A percentile compares a stretch with the other conserved stretches of the same genome.
These are phyloP conservation scores for Triangularia setosa DNA, from an alignment of 2,329 filamentous ascomycete genomes.

Conservation along the genomic window DNA sequence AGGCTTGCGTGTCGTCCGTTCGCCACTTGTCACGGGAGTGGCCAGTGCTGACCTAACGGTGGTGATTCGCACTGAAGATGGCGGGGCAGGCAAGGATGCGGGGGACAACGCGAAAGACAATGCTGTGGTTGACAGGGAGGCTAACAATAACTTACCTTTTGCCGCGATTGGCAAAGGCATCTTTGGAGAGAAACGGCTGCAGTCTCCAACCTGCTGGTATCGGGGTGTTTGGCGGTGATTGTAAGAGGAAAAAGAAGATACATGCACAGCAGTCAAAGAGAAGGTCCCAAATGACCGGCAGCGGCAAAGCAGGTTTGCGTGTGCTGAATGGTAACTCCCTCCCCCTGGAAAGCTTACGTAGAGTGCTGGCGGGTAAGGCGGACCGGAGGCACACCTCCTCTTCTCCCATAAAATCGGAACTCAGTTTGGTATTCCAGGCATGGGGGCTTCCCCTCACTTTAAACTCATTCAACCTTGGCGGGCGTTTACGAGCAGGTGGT, in stretches of 20 bases:
- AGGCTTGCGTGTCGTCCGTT: conserved; percentile 23
- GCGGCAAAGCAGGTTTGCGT: conserved; percentile 6
- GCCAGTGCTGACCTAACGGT: conserved; percentile 13
- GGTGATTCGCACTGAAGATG: conserved; percentile 7
- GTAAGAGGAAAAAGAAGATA: neutral
- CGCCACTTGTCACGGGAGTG: conserved; percentile 20
- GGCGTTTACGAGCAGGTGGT: neutral
- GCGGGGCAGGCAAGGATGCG: neutral
- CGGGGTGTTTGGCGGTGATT: neutral
- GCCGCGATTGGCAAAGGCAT: conserved; percentile 27
- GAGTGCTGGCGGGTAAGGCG: neutral
- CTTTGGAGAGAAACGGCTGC: conserved; percentile 6
- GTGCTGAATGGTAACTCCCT: neutral
- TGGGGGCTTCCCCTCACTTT: neutral
- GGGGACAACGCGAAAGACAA: neutral
- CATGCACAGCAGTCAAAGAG: neutral
- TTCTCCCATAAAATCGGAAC: no score
- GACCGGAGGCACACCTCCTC: neutral
- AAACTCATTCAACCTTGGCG: neutral
- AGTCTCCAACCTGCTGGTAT: neutral
- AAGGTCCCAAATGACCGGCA: neutral
- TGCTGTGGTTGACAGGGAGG: conserved; percentile 5
- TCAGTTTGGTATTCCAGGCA: neutral
- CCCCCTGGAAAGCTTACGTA: neutral
- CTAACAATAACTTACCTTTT: conserved; percentile 23